Evolutionary conservation across 139 green algal genomes (phyloP).

Genomic region (Haematococcus lacustris): DNA sequence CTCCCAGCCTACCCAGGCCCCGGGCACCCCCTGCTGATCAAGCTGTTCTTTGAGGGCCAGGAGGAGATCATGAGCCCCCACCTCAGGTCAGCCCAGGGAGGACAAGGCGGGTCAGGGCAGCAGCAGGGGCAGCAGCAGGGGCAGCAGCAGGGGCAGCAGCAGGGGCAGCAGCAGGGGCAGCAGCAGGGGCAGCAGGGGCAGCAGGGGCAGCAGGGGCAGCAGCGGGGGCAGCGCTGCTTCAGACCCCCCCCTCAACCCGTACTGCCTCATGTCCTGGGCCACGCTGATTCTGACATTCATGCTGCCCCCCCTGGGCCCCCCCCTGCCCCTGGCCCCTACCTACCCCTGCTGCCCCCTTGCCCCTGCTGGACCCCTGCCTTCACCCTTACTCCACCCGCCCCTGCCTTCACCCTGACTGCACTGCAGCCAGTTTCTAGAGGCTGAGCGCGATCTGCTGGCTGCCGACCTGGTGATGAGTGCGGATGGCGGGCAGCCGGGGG

Average conservation of each 20-base stretch:
- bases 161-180: too few relatives aligned
- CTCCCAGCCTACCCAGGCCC: not conserved
- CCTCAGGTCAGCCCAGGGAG: too few relatives aligned
- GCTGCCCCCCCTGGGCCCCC: too few relatives aligned
- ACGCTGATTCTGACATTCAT: not conserved
- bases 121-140: not conserved
- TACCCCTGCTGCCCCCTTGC: too few relatives aligned
- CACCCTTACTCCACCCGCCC: too few relatives aligned
- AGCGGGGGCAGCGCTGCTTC: not conserved
- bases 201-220: too few relatives aligned
- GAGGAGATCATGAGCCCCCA: slow-evolving; percentile 36
- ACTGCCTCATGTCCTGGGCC: not conserved
- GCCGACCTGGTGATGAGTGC: slow-evolving; percentile 49
- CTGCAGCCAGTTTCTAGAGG: slow-evolving; percentile 32
- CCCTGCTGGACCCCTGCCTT: not conserved
- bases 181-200: too few relatives aligned
- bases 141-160: not conserved
- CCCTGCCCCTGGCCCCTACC: too few relatives aligned
- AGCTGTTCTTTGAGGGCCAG: slow-evolving; percentile 39
- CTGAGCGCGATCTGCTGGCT: slow-evolving; percentile 20
- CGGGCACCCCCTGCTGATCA: slow-evolving; percentile 7
- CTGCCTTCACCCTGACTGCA: not conserved
- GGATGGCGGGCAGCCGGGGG: slow-evolving; percentile 48
- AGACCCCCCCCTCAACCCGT: not conserved
- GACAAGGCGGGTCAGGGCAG: too few relatives aligned